Evolutionary conservation across 2,329 filamentous ascomycete genomes (phyloP).

Genomic region (Claviceps capensis): DNA sequence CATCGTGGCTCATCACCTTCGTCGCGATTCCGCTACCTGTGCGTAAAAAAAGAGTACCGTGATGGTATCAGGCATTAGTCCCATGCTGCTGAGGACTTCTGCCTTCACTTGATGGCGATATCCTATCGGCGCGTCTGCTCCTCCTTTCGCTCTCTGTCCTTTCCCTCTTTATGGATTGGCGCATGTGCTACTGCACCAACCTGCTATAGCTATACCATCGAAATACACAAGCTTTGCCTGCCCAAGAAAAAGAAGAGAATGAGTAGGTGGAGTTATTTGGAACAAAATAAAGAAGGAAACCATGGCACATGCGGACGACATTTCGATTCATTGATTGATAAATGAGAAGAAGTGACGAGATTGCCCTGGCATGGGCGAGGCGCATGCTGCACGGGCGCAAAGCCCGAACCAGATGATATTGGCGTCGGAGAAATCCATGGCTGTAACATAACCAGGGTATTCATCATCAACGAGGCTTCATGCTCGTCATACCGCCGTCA

Average conservation of each 20-base stretch:
- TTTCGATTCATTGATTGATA: background rate
- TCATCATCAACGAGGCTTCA: slow-evolving; percentile 15
- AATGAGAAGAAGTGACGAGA: background rate
- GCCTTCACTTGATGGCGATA: background rate
- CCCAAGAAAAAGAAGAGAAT: background rate
- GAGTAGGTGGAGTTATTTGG: no score
- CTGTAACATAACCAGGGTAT: background rate
- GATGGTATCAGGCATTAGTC: background rate
- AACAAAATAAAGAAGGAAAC: no score
- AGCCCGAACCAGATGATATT: background rate
- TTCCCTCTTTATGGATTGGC: background rate
- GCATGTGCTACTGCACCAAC: background rate
- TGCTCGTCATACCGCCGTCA: slow-evolving; percentile 21
- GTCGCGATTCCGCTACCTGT: background rate
- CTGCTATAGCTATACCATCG: background rate
- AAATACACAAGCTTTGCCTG: no score
- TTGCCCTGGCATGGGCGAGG: background rate
- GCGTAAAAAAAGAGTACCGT: background rate
- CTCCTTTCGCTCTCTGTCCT: background rate
- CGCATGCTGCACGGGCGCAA: background rate
- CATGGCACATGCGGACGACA: background rate
- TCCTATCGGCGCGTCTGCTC: background rate
- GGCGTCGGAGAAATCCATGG: background rate
- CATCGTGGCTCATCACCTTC: background rate
- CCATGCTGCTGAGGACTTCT: background rate